Evolutionary conservation across 352 stramenopile genomes (phyloP), one percentile per base, ranked within the genome.

Genomic region (Aphanomyces invadans): DNA sequence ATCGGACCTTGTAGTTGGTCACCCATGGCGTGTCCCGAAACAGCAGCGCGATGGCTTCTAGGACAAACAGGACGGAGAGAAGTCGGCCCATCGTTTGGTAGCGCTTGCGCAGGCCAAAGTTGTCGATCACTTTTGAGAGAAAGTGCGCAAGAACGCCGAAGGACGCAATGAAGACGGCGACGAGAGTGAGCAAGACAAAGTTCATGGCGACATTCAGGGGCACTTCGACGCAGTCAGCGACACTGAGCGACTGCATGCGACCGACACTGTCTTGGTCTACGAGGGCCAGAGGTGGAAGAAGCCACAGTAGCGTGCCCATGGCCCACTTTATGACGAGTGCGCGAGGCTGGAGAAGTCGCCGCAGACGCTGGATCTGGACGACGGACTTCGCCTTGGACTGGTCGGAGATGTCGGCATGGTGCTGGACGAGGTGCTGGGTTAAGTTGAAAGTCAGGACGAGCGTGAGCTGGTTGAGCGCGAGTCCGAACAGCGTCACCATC

Each of bases 141-240:
- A 26, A 45, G 28, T 29, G 31, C 5, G 53, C 2, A 0, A 62
- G 53, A 1, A 46, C 9, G 26, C 10, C n/a, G 33, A 45, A 62
- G 10, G 31, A 15, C 29, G 23, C 53, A n/a, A 62, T 62, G 53
- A 62, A 62, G 54, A 62, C 10, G 10, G 29, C 31, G 5, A 36
- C 54, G 1, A 26, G 32, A 1, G 33, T 25, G 9, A 48, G 29
- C 29, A 36, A 7, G 9, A 62, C 54, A 19, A 28, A 25, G 7
- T 31, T 36, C 25, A 48, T 26, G 5, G 54, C 12, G 11, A 48
- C 21, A 3, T 62, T 12, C 31, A 23, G 19, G 54, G 15, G 54
- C 17, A 62, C 12, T n/a, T 54, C 26, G 46, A 54, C n/a, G 54
- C 29, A 62, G 4, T 62, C 54, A 32, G 54, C 31, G 25, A 62